Evolutionary conservation across 176 grass and related monocot genomes (phyloP).

Genomic region (Puya raimondii): DNA sequence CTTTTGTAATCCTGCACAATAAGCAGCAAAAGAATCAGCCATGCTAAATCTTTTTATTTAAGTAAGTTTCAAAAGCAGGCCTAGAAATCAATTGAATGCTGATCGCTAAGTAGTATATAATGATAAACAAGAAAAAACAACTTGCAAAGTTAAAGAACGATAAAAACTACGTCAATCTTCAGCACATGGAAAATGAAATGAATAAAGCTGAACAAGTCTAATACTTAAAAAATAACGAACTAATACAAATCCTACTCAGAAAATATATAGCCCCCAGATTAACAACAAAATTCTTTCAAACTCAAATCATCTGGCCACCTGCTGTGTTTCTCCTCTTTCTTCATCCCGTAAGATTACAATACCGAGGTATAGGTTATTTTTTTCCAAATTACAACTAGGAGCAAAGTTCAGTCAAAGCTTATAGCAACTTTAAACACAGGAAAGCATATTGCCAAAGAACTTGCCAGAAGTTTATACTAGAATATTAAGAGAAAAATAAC

Average conservation of each 20-base stretch:
- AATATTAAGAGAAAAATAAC: too few relatives aligned
- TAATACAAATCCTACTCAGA: not conserved
- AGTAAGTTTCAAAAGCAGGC: not conserved
- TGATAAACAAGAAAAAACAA: too few relatives aligned
- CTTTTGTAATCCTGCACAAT: conserved; percentile 75
- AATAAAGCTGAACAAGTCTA: not conserved
- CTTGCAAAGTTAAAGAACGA: not conserved
- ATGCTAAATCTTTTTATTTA: not conserved
- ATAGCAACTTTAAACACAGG: too few relatives aligned
- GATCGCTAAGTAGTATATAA: not conserved
- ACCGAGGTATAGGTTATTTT: too few relatives aligned
- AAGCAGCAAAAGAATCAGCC: not conserved
- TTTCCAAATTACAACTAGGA: too few relatives aligned
- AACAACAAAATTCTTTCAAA: not conserved
- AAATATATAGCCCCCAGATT: not conserved
- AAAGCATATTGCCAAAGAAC: too few relatives aligned
- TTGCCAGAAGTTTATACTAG: too few relatives aligned
- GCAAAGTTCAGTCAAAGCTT: too few relatives aligned
- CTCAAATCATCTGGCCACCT: not conserved
- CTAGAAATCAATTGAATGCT: not conserved
- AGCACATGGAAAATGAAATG: not conserved
- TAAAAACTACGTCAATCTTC: not conserved
- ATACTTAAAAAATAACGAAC: not conserved
- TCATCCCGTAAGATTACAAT: too few relatives aligned
- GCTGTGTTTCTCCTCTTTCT: too few relatives aligned